A percentile compares a stretch with the other conserved stretches of the same genome.
phyloP scores from a whole-genome alignment of 1,284 basidiomycete genomes.

The Ustilago tritici region DNA sequence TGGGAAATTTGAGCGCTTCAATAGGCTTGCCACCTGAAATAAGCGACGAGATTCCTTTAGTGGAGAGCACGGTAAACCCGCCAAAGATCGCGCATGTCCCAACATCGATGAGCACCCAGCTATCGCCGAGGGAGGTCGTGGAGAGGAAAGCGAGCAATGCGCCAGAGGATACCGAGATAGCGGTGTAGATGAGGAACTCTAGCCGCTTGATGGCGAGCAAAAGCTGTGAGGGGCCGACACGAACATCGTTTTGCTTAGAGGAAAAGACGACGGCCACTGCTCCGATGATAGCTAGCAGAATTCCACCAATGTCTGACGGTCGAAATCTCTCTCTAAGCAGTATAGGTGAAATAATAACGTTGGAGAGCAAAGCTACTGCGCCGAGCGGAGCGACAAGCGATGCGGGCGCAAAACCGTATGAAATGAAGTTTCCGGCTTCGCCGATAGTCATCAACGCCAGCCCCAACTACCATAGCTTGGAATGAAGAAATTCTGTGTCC shows the following conservation, averaged over 20 bases:
- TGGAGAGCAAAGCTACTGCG: constrained; percentile 85
- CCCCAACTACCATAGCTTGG: constrained; percentile 90
- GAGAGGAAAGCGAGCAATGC: constrained; percentile 46
- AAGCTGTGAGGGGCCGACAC: constrained; percentile 56
- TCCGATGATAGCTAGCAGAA: constrained; percentile 64
- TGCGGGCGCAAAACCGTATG: constrained; percentile 89
- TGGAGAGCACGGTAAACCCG: constrained; percentile 84
- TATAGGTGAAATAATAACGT: constrained; percentile 91
- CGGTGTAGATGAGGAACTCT: constrained; percentile 62
- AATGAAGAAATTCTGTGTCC: constrained; percentile 59
- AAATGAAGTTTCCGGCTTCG: constrained; percentile 85
- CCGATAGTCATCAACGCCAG: constrained; percentile 90
- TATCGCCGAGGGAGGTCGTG: constrained; percentile 77
- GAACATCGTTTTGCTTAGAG: constrained; percentile 72
- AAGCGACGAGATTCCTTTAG: constrained; percentile 90
- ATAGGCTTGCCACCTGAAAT: constrained; percentile 54
- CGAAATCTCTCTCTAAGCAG: constrained; percentile 73
- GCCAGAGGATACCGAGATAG: constrained; percentile 36
- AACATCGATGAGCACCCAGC: constrained; percentile 85
- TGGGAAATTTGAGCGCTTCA: constrained; percentile 56
- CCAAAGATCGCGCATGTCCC: constrained; percentile 89
- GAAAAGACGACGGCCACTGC: constrained; percentile 80
- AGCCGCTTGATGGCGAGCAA: constrained; percentile 53
- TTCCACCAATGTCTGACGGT: constrained; percentile 85
- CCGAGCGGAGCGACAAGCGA: constrained; percentile 94